These are phyloP conservation scores for Diospyros kaki DNA, from an alignment of 148 eudicot genomes.

Conservation along the genomic window DNA sequence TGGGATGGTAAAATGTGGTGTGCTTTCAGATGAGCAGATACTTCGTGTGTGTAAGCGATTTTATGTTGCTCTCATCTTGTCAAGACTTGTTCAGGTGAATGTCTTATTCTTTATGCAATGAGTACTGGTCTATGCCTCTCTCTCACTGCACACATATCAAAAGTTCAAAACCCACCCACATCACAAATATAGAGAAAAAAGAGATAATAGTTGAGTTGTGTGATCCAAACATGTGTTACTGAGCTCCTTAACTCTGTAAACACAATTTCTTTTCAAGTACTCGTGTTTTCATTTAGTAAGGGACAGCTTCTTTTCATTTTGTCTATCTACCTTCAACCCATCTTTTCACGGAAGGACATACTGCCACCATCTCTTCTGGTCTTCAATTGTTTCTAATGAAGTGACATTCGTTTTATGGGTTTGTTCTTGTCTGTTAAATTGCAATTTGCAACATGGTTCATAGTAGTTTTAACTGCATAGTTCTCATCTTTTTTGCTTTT, in stretches of 20 bases:
- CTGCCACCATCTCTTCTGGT: background rate
- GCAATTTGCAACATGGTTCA: background rate
- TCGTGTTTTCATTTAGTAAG: background rate
- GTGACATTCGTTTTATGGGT: background rate
- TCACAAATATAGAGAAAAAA: background rate
- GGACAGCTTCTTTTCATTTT: background rate
- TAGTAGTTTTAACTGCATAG: slow-evolving; percentile 2
- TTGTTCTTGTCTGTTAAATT: background rate
- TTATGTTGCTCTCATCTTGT: slow-evolving; percentile 92
- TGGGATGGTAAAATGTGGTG: slow-evolving; percentile 36
- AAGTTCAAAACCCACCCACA: background rate
- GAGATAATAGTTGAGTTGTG: too few species aligned
- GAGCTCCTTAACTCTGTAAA: background rate
- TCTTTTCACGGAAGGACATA: background rate
- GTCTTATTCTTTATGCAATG: background rate
- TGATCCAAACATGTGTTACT: background rate
- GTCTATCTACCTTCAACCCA: background rate
- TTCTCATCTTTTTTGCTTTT: background rate
- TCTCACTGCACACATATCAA: background rate
- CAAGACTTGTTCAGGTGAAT: slow-evolving; percentile 87
- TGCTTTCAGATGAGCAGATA: slow-evolving; percentile 76
- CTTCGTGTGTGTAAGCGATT: slow-evolving; percentile 87
- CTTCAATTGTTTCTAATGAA: background rate
- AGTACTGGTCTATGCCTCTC: background rate
- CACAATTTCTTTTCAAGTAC: background rate